These are phyloP conservation scores for Polytrichum commune DNA, from an alignment of 225 moss, liverwort and hornwort species.

Conservation along the genomic window DNA sequence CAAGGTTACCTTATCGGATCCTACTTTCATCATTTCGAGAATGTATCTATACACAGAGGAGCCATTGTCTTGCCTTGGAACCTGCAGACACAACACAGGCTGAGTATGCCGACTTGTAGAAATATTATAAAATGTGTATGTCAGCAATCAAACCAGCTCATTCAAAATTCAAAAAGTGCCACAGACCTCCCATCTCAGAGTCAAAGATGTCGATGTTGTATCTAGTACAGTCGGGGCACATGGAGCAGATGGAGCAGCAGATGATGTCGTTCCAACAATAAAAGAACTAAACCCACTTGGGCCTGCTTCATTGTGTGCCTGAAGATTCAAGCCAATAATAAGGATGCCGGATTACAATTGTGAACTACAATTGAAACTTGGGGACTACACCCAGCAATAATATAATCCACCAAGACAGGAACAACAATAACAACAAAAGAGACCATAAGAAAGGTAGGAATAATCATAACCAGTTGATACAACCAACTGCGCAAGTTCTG, in stretches of 20 bases:
- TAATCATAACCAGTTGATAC: too few species aligned
- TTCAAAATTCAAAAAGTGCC: neutral
- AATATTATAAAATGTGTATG: neutral
- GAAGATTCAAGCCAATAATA: neutral
- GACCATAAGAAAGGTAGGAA: neutral
- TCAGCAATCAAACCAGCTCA: neutral
- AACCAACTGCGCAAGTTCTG: too few species aligned
- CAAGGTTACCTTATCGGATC: slow-evolving; percentile 4
- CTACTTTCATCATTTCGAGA: slow-evolving; percentile 35
- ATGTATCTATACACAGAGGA: slow-evolving; percentile 32
- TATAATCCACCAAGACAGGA: too few species aligned
- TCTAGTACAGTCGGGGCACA: slow-evolving; percentile 27
- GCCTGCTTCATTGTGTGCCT: slow-evolving; percentile 42
- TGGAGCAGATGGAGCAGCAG: slow-evolving; percentile 43
- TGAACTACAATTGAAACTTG: too few species aligned
- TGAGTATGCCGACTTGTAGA: neutral
- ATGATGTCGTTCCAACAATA: slow-evolving; percentile 24
- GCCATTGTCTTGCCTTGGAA: slow-evolving; percentile 46
- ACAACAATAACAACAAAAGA: neutral
- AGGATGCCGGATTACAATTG: too few species aligned
- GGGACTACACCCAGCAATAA: too few species aligned
- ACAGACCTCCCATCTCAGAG: slow-evolving; percentile 47
- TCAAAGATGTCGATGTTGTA: slow-evolving; percentile 32
- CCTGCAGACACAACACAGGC: slow-evolving; percentile 12
- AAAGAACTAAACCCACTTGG: slow-evolving; percentile 37